These are phyloP conservation scores for Jamesozyma hellenica DNA, from an alignment of 805 yeast genomes.

Conservation along the genomic window DNA sequence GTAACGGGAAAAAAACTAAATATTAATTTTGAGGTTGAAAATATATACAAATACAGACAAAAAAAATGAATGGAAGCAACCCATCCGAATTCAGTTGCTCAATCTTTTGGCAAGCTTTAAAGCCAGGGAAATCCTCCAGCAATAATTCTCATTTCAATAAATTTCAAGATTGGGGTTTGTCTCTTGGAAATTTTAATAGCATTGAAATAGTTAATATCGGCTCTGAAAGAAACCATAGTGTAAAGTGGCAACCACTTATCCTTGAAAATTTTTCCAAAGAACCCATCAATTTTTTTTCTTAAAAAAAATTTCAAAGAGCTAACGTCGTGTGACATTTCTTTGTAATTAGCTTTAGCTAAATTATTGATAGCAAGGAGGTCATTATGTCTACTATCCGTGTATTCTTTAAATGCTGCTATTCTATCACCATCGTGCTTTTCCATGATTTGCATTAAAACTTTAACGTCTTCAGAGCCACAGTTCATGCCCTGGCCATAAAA, in stretches of 20 bases:
- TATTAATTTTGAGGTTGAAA: no score
- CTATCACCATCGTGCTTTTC: conserved; percentile 34
- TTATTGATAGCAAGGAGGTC: conserved; percentile 71
- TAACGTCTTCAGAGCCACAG: conserved; percentile 88
- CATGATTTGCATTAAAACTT: conserved; percentile 46
- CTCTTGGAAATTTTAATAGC: conserved; percentile 47
- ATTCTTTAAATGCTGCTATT: conserved; percentile 41
- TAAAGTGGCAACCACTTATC: conserved; percentile 76
- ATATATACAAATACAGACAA: no score
- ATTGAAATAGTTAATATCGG: conserved; percentile 65
- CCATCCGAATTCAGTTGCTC: no score
- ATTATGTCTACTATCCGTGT: conserved; percentile 44
- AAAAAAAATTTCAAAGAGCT: conserved; percentile 48
- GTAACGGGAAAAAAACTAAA: no score
- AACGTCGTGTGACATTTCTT: conserved; percentile 81
- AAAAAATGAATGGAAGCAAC: no score
- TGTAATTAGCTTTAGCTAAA: conserved; percentile 70
- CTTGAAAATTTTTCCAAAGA: conserved; percentile 48
- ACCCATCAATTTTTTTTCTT: conserved; percentile 58
- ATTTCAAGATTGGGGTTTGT: conserved; percentile 43
- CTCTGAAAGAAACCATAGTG: conserved; percentile 84
- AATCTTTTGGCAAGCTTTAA: background rate
- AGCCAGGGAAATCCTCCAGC: background rate
- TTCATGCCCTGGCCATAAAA: conserved; percentile 97
- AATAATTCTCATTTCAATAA: background rate